Conservation (phyloP, 192 early-diverging fungal species). For the Cetraspora pellucida region DNA sequence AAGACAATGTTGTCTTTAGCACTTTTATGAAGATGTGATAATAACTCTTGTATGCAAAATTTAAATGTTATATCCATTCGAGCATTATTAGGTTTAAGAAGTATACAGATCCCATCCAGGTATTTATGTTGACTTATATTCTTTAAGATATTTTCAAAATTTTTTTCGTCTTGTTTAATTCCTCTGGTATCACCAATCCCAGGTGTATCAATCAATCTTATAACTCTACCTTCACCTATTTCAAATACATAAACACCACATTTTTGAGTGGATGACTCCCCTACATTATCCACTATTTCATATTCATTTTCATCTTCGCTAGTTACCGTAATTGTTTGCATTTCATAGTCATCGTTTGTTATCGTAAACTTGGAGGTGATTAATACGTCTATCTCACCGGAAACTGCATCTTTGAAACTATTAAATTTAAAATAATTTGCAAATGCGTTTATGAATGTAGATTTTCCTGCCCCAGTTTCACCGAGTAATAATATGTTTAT, state of each 20-base stretch:
- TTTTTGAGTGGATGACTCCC: conserved; percentile 29
- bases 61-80: conserved; percentile 31
- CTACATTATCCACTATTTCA: not conserved
- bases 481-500: conserved; percentile 8
- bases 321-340: conserved; percentile 18
- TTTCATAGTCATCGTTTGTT: conserved; percentile 20
- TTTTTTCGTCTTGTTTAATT: conserved; percentile 28
- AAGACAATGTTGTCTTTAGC: conserved; percentile 40
- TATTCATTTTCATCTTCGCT: not conserved
- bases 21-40: conserved; percentile 36
- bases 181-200: conserved; percentile 38
- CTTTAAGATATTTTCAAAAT: conserved; percentile 36
- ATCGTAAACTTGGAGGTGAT: conserved; percentile 34
- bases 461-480: conserved; percentile 38
- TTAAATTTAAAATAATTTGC: conserved; percentile 40
- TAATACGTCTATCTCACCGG: conserved; percentile 15
- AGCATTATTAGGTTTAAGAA: conserved; percentile 32
- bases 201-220: conserved; percentile 41
- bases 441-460: conserved; percentile 43
- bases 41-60: conserved; percentile 38
- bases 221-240: conserved; percentile 17
- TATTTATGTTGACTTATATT: conserved; percentile 22
- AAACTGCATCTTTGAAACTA: conserved; percentile 31
- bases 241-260: conserved; percentile 36
- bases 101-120: conserved; percentile 38